Base-by-base conservation (phyloP, 2,329 filamentous ascomycete genomes). In the Septoria petroselini region DNA sequence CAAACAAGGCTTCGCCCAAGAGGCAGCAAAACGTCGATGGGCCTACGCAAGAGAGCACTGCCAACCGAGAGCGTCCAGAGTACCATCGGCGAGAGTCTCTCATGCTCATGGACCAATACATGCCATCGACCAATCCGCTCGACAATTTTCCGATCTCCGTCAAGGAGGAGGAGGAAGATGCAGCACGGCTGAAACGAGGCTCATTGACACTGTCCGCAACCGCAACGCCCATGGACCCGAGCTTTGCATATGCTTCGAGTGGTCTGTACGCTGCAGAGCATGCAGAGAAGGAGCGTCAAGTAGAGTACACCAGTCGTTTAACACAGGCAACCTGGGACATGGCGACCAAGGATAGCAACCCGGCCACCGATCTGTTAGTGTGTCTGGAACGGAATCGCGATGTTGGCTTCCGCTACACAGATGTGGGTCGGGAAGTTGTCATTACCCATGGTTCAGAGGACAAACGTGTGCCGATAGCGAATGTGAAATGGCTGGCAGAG, bases 371-470 rank as follows among this genome's bases (percentile, higher is more conserved):
- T 68, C 73, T 98, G 14, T 76, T 98, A 1, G 87, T 96, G 4
- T 98, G 93, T 65, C 77, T 98, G 1, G 93, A 98, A 69, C 83
- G 93, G 17, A 81, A 88, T 21, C 89, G 95, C 62, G 84, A 87
- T 0, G 95, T 98, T 61, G 93, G 93, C 0, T 98, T 98, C 72
- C 83, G 91, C 41, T 98, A 98, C 65, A 91, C 95, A 14, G 93
- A 98, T 66, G 95, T 98, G 58, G 94, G 86, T 4, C 82, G 90
- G 7, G 82, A 88, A 0, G 87, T 97, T 0, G 85, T 96, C 18
- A 95, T 98, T 58, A 91, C 96, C 64, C 93, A 98, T 67, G 93
- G 93, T 30, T 88, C 83, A 64, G 84, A 87, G 61, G 93, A 98
- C 64, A 90, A 86, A 5, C 81, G 93, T 18, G 93, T 98, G 1